These are phyloP conservation scores for Gilbertella persicaria DNA, from an alignment of 371 early-diverging fungal species.

Conservation along the genomic window DNA sequence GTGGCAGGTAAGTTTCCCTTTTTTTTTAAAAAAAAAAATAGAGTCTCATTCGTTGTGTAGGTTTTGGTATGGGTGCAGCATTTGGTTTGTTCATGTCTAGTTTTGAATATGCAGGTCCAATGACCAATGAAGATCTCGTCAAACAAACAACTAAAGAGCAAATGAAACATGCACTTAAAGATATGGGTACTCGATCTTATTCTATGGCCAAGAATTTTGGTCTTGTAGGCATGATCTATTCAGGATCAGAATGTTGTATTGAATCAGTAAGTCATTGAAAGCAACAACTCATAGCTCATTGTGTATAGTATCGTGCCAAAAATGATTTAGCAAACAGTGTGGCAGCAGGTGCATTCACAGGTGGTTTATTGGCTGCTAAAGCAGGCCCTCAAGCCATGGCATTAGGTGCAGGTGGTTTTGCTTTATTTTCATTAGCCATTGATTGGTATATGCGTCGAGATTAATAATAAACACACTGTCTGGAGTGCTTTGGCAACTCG, in stretches of 20 bases:
- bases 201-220: slow-evolving; percentile 95
- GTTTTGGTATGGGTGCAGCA: slow-evolving; percentile 89
- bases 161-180: slow-evolving; percentile 78
- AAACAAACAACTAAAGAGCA: slow-evolving; percentile 78
- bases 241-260: slow-evolving; percentile 92
- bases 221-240: slow-evolving; percentile 87
- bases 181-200: slow-evolving; percentile 83
- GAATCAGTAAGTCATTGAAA: slow-evolving; percentile 71
- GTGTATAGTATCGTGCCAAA: slow-evolving; percentile 88
- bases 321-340: slow-evolving; percentile 91
- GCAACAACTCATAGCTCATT: background rate
- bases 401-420: slow-evolving; percentile 92
- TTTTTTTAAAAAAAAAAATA: background rate
- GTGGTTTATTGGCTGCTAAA: slow-evolving; percentile 83
- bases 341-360: slow-evolving; percentile 92
- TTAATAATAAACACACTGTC: slow-evolving; percentile 20
- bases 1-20: slow-evolving; percentile 59
- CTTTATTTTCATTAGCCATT: slow-evolving; percentile 93
- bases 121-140: slow-evolving; percentile 53
- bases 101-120: slow-evolving; percentile 75
- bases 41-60: slow-evolving; percentile 29
- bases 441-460: slow-evolving; percentile 71
- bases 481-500: slow-evolving; percentile 47
- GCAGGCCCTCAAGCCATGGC: slow-evolving; percentile 80
- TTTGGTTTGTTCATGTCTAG: slow-evolving; percentile 94